phyloP scores from a whole-genome alignment of 768 basidiomycete species.

The Pleurotus djamor region DNA sequence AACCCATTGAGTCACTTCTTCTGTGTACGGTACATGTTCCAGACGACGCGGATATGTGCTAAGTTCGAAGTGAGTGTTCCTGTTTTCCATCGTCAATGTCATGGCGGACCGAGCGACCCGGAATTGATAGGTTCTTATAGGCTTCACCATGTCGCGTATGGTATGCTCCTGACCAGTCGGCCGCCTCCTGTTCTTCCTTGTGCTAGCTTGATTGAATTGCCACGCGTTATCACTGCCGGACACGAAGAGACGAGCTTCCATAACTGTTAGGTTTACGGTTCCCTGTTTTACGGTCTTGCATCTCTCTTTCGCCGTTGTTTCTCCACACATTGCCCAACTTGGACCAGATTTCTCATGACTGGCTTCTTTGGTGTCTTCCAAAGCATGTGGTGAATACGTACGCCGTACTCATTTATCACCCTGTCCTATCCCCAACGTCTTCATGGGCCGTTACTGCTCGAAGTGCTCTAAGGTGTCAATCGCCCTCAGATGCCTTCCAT shows the following conservation, averaged over 20 bases:
- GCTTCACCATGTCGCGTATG: constrained; percentile 94
- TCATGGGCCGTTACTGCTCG: not conserved
- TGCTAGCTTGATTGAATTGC: constrained; percentile 98
- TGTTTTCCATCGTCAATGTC: not conserved
- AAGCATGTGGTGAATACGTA: constrained; percentile 1
- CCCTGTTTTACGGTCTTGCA: constrained; percentile 90
- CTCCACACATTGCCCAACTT: constrained; percentile 5
- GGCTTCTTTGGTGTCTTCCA: not conserved
- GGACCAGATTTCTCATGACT: not conserved
- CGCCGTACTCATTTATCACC: not conserved
- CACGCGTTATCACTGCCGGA: constrained; percentile 84
- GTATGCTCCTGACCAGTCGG: constrained; percentile 96
- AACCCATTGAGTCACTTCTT: no score
- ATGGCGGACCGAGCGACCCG: not conserved
- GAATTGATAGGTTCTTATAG: constrained; percentile 33
- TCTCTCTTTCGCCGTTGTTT: constrained; percentile 6
- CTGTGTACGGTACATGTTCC: constrained; percentile 75
- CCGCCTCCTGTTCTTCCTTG: constrained; percentile 96
- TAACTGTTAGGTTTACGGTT: constrained; percentile 97
- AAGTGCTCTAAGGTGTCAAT: not conserved
- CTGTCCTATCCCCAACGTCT: not conserved
- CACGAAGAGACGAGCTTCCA: constrained; percentile 86
- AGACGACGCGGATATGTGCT: constrained; percentile 96
- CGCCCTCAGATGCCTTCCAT: not conserved
- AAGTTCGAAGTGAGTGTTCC: constrained; percentile 81